phyloP scores from a whole-genome alignment of 1,284 basidiomycete species.

The Ganoderma multipileum region DNA sequence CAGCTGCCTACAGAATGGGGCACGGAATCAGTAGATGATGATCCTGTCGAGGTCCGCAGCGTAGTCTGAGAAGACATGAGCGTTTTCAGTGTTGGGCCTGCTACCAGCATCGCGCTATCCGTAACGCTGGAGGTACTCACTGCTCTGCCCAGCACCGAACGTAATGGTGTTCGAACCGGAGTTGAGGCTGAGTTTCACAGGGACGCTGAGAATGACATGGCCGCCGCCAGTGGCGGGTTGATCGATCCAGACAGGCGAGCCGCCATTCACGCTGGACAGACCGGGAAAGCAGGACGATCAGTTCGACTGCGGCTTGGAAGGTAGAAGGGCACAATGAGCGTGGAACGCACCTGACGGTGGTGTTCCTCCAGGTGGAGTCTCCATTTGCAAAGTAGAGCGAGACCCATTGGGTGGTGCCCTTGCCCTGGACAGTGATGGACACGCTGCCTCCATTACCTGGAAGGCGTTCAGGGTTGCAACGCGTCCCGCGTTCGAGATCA shows the following conservation, averaged over 20 bases:
- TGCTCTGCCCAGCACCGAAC: conserved; percentile 57
- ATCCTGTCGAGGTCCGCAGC: conserved; percentile 70
- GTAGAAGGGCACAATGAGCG: neutral
- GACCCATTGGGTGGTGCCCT: conserved; percentile 62
- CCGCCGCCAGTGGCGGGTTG: conserved; percentile 65
- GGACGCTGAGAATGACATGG: conserved; percentile 59
- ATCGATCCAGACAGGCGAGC: conserved; percentile 55
- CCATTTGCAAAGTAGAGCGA: conserved; percentile 64
- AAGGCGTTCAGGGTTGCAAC: conserved; percentile 1
- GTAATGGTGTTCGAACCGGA: conserved; percentile 61
- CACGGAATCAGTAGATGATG: conserved; percentile 53
- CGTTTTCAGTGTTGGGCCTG: conserved; percentile 1
- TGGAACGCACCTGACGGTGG: conserved; percentile 57
- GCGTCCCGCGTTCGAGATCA: conserved; percentile 3
- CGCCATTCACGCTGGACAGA: conserved; percentile 59
- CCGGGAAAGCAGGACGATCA: neutral
- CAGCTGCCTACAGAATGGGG: neutral
- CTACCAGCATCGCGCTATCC: neutral
- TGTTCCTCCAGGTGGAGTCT: conserved; percentile 64
- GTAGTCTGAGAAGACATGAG: conserved; percentile 48
- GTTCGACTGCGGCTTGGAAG: neutral
- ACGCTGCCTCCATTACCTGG: conserved; percentile 63
- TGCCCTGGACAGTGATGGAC: conserved; percentile 64
- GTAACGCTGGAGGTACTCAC: conserved; percentile 41
- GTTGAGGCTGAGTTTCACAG: conserved; percentile 58